Evolutionary conservation across 2,329 filamentous ascomycete species (phyloP).

Genomic region (Podosphaera leucotricha): DNA sequence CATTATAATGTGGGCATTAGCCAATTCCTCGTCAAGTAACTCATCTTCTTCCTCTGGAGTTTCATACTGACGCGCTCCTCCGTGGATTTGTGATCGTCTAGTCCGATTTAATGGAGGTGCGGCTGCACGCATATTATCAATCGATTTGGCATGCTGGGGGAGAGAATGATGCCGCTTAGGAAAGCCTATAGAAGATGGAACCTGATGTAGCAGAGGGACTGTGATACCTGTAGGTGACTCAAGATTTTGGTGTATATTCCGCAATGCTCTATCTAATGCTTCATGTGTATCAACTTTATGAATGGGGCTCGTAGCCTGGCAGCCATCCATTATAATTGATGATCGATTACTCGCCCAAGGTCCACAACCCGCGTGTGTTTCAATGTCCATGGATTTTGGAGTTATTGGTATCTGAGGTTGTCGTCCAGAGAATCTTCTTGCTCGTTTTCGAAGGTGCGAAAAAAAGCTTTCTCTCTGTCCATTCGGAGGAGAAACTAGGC

Average conservation of each 20-base stretch:
- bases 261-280: slow-evolving; percentile 32
- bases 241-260: slow-evolving; percentile 27
- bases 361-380: slow-evolving; percentile 76
- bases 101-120: slow-evolving; percentile 57
- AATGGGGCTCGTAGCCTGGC: slow-evolving; percentile 22
- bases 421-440: slow-evolving; percentile 73
- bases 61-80: slow-evolving; percentile 68
- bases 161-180: slow-evolving; percentile 43
- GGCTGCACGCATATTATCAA: slow-evolving; percentile 32
- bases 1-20: slow-evolving; percentile 52
- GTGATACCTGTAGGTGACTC: slow-evolving; percentile 18
- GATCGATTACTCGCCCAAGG: slow-evolving; percentile 75
- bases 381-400: slow-evolving; percentile 62
- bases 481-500: slow-evolving; percentile 50
- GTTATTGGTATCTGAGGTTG: slow-evolving; percentile 56
- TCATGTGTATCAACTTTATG: slow-evolving; percentile 34
- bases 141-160: slow-evolving; percentile 28
- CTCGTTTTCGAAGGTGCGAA: slow-evolving; percentile 83
- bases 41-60: slow-evolving; percentile 94
- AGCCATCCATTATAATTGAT: slow-evolving; percentile 49
- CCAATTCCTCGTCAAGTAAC: slow-evolving; percentile 68
- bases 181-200: slow-evolving; percentile 20
- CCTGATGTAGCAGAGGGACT: slow-evolving; percentile 29
- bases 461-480: slow-evolving; percentile 93
- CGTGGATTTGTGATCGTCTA: slow-evolving; percentile 49